Base-by-base conservation (phyloP, 257 asterid genomes). In the Euphrasia confusa region DNA sequence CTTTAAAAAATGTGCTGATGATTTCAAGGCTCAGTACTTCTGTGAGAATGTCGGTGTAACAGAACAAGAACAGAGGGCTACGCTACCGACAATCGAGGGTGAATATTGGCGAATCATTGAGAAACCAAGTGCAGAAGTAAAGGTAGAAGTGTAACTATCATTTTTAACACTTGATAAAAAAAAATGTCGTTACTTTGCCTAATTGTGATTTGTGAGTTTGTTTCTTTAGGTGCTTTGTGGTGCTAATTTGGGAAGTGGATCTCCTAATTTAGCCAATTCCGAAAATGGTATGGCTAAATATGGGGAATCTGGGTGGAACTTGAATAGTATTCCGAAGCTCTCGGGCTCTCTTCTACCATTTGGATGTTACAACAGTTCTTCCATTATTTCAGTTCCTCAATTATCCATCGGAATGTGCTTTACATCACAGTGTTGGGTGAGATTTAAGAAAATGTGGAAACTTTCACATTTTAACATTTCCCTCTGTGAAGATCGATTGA, bases 91-190 rank as follows among this genome's bases (percentile, higher is more conserved):
- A 71, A 66, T 92, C 40, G 99, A 92, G 81, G 88, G 87, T 32
- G 96, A 92, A 69, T 92, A 89, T 75, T 92, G 99, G 99, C 81
- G 95, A 62, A 74, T 84, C 44, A 62, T 92, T 68, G 86, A 83
- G 67, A 84, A 79, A 53, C 88, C 96, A 52, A 78, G 63, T 66
- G 94, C 82, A 74, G 85, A 84, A 81, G 76, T 86, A 64, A 95
- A 89, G 99, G 99, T 84, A 72, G 59, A 63, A 63, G 48, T 52
- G 67, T 50, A 61, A 66, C 53, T 61, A 42, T 76, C 68, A 32
- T 54, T 52, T 45, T 54, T 1, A 65, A 15, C 15, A 26, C 17
- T 65, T 60, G 15, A 42, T 15, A 32, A 60, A 54, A 70, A 33
- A 57, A 68, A 17, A 17, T 63, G 21, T 44, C 53, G 12, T 65